These are phyloP conservation scores for Gaillardinia entomophila DNA, from an alignment of 805 yeast genomes.

Conservation along the genomic window DNA sequence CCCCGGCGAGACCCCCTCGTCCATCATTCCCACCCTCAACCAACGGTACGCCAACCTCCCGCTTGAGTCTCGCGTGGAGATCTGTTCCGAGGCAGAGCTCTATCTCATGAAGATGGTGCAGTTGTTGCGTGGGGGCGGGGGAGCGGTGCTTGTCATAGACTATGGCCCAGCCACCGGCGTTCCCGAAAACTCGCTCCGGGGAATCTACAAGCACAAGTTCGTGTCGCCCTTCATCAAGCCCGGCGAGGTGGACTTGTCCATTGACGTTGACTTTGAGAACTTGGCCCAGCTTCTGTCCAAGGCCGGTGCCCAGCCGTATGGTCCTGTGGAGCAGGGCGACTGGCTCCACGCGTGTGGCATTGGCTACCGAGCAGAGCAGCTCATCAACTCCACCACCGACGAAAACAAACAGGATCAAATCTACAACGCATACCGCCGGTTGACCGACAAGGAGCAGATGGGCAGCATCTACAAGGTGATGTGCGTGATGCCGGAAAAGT, in stretches of 20 bases:
- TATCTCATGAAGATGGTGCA: conserved; percentile 50
- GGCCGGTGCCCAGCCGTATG: conserved; percentile 29
- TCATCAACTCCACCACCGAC: conserved; percentile 39
- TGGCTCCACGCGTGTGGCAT: conserved; percentile 75
- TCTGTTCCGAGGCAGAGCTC: conserved; percentile 67
- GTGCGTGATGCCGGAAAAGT: conserved; percentile 48
- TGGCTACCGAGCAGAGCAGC: conserved; percentile 59
- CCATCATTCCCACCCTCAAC: conserved; percentile 48
- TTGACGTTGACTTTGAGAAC: conserved; percentile 76
- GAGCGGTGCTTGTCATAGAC: conserved; percentile 71
- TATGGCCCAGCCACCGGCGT: conserved; percentile 61
- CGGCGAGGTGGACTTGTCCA: conserved; percentile 76
- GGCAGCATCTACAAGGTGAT: conserved; percentile 72
- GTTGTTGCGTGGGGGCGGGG: conserved; percentile 39
- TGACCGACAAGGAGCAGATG: conserved; percentile 65
- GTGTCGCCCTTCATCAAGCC: conserved; percentile 73
- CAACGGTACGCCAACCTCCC: conserved; percentile 50
- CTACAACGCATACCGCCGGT: conserved; percentile 51
- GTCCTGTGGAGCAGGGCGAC: conserved; percentile 72
- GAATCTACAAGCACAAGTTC: conserved; percentile 64
- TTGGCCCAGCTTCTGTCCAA: conserved; percentile 25
- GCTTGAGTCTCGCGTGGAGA: conserved; percentile 56
- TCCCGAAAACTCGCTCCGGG: conserved; percentile 71
- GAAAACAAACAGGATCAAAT: conserved; percentile 48
- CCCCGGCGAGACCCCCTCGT: conserved; percentile 57